Percentiles rank a stretch among this genome's conserved stretches.
phyloP scores from a whole-genome alignment of 2,329 filamentous ascomycete genomes.

The Dothistroma septosporum region DNA sequence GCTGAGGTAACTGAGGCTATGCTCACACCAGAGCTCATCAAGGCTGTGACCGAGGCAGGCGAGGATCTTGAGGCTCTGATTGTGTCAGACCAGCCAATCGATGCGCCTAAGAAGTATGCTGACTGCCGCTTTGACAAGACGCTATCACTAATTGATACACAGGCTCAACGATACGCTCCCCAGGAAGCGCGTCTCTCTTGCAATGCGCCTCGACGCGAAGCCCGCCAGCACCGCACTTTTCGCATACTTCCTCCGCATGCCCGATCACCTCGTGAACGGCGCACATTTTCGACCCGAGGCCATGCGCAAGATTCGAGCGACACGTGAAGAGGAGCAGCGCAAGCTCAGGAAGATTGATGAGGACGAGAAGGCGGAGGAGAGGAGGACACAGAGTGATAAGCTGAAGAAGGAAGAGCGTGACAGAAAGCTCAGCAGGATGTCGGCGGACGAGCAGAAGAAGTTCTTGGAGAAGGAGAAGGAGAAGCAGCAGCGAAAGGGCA shows the following conservation, averaged over 20 bases:
- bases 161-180: constrained; percentile 79
- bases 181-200: constrained; percentile 81
- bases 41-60: constrained; percentile 72
- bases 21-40: constrained; percentile 80
- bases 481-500: constrained; percentile 56
- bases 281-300: constrained; percentile 89
- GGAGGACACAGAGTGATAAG: constrained; percentile 53
- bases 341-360: constrained; percentile 77
- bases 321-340: constrained; percentile 74
- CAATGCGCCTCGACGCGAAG: constrained; percentile 60
- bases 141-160: constrained; percentile 10
- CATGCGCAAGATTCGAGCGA: constrained; percentile 72
- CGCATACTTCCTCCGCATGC: constrained; percentile 71
- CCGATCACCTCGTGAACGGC: constrained; percentile 69
- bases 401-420: constrained; percentile 75
- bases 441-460: constrained; percentile 53
- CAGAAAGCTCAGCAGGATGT: constrained; percentile 66
- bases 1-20: constrained; percentile 87
- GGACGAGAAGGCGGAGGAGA: constrained; percentile 62
- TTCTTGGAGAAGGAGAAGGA: constrained; percentile 81
- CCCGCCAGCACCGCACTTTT: constrained; percentile 66
- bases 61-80: constrained; percentile 82
- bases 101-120: constrained; percentile 77
- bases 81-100: constrained; percentile 80
- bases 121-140: background rate